phyloP scores from a whole-genome alignment of 768 basidiomycete genomes.

The Termitomyces bulborhizus region DNA sequence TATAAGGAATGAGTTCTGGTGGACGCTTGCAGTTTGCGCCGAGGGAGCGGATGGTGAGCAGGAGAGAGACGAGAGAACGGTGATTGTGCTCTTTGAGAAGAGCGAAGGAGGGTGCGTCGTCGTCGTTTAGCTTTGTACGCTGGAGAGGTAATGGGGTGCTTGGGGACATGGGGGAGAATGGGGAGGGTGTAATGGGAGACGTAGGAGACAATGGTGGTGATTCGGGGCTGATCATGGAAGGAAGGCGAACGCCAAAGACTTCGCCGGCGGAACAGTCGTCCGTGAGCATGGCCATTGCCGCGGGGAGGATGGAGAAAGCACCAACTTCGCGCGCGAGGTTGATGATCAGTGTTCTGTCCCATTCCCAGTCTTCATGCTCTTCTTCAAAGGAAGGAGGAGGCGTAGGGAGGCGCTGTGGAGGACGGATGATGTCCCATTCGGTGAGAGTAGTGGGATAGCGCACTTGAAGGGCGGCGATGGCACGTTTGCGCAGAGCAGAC shows the following conservation, averaged over 20 bases:
- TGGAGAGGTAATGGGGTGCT: background rate
- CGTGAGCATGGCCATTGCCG: constrained; percentile 16
- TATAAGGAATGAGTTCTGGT: background rate
- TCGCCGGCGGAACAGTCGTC: constrained; percentile 16
- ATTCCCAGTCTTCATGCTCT: constrained; percentile 6
- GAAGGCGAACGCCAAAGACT: constrained; percentile 12
- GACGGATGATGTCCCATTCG: constrained; percentile 9
- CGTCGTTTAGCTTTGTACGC: background rate
- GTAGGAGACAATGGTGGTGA: background rate
- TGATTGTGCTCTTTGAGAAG: constrained; percentile 8
- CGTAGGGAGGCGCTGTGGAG: background rate
- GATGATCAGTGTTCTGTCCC: constrained; percentile 11
- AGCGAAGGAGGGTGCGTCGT: constrained; percentile 3
- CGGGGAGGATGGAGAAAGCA: constrained; percentile 13
- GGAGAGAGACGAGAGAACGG: constrained; percentile 1
- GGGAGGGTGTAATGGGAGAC: background rate
- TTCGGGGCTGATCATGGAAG: background rate
- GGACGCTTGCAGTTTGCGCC: background rate
- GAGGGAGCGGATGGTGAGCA: constrained; percentile 5
- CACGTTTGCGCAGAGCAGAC: constrained; percentile 5
- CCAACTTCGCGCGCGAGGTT: constrained; percentile 15
- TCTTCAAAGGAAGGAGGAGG: no score
- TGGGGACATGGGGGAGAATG: background rate
- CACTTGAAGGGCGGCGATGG: constrained; percentile 8
- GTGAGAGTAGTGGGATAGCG: constrained; percentile 13